Percentiles rank a stretch among this genome's conserved stretches.
Conservation (phyloP, 2,329 filamentous ascomycete genomes). For the Fusarium sacchari region DNA sequence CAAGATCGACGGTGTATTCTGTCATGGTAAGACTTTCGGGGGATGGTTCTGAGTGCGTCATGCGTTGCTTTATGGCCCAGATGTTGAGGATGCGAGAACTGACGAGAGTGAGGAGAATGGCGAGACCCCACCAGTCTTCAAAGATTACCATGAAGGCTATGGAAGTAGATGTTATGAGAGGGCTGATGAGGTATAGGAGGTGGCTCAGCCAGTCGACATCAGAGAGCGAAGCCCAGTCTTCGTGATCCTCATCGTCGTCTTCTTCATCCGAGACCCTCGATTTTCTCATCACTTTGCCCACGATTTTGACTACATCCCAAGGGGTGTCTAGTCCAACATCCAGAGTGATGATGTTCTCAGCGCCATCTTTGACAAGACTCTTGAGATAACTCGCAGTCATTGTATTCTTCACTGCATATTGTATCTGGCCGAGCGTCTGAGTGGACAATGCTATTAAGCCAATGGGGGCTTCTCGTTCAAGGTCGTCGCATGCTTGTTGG, state of each 20-base stretch:
- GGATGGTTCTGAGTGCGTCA: constrained; percentile 21
- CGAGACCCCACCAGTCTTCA: constrained; percentile 63
- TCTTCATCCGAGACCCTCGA: constrained; percentile 13
- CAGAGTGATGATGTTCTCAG: constrained; percentile 40
- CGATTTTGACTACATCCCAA: constrained; percentile 36
- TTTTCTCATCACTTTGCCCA: constrained; percentile 9
- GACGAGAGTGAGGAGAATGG: constrained; percentile 60
- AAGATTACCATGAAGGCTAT: constrained; percentile 58
- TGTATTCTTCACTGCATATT: constrained; percentile 57
- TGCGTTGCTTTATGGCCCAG: constrained; percentile 64
- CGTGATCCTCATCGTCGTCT: constrained; percentile 30
- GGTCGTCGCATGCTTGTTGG: constrained; percentile 64
- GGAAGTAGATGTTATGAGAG: constrained; percentile 57
- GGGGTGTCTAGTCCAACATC: constrained; percentile 42
- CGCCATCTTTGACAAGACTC: constrained; percentile 40
- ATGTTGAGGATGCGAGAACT: constrained; percentile 66
- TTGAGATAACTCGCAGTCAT: constrained; percentile 62
- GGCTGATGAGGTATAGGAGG: constrained; percentile 58
- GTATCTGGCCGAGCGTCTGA: constrained; percentile 27
- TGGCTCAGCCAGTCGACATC: constrained; percentile 60
- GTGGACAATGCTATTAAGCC: constrained; percentile 45
- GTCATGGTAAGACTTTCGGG: constrained; percentile 31
- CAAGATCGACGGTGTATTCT: constrained; percentile 64
- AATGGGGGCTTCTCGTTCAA: constrained; percentile 53
- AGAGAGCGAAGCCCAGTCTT: constrained; percentile 33